Conservation (phyloP, 2,329 filamentous ascomycete genomes). For the Aspergillus sp. region DNA sequence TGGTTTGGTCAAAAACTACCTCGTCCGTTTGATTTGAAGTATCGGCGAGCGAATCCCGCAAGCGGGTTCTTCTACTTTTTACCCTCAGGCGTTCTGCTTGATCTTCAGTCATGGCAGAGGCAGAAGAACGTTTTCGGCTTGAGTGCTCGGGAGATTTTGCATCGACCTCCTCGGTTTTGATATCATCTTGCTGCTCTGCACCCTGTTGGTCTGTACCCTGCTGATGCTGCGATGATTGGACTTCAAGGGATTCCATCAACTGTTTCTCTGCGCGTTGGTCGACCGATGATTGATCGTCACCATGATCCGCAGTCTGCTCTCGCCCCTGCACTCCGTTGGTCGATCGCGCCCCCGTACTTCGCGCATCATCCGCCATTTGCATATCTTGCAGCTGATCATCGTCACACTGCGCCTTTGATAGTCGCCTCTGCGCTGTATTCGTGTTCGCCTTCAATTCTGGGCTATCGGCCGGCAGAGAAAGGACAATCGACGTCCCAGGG, state of each 20-base stretch:
- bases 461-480: slow-evolving; percentile 40
- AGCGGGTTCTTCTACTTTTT: slow-evolving; percentile 62
- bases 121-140: slow-evolving; percentile 61
- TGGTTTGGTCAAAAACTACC: slow-evolving; percentile 52
- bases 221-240: slow-evolving; percentile 25
- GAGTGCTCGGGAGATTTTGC: slow-evolving; percentile 39
- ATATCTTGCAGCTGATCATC: slow-evolving; percentile 17
- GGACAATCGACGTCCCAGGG: slow-evolving; percentile 42
- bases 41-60: slow-evolving; percentile 58
- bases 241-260: slow-evolving; percentile 37
- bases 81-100: slow-evolving; percentile 55
- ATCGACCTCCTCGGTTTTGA: slow-evolving; percentile 29
- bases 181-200: slow-evolving; percentile 21
- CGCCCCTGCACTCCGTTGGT: slow-evolving; percentile 14
- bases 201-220: slow-evolving; percentile 21
- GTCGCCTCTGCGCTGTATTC: slow-evolving; percentile 15
- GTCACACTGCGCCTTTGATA: slow-evolving; percentile 9
- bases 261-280: slow-evolving; percentile 39
- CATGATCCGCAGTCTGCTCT: slow-evolving; percentile 17
- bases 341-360: slow-evolving; percentile 11
- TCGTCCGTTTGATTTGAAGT: slow-evolving; percentile 46
- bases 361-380: slow-evolving; percentile 17
- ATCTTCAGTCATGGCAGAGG: slow-evolving; percentile 60
- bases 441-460: slow-evolving; percentile 23
- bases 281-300: slow-evolving; percentile 34